These are phyloP conservation scores for Insectozyma bohioensis DNA, from an alignment of 1,139 yeast species.

Conservation along the genomic window DNA sequence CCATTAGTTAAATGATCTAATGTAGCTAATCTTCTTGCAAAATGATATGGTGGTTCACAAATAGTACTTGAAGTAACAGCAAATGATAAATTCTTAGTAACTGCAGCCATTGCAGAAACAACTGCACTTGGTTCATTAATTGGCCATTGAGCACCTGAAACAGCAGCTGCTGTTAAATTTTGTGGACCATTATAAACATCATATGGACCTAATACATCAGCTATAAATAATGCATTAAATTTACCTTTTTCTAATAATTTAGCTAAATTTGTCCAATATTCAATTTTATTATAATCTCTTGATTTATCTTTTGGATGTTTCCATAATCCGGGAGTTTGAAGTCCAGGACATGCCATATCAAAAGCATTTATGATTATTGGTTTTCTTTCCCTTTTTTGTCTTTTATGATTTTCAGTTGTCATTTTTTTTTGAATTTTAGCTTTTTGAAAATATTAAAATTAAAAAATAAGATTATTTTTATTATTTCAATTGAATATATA, in stretches of 20 bases:
- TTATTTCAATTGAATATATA: too few species aligned
- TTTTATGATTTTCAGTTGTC: too few species aligned
- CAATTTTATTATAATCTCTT: slow-evolving; percentile 32
- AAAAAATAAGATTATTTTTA: too few species aligned
- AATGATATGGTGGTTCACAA: slow-evolving; percentile 46
- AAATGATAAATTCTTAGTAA: slow-evolving; percentile 37
- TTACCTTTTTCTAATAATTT: slow-evolving; percentile 44
- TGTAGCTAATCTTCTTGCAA: slow-evolving; percentile 44
- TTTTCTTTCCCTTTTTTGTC: slow-evolving; percentile 17
- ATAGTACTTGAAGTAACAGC: slow-evolving; percentile 45
- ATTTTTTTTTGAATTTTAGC: too few species aligned
- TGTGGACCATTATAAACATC: slow-evolving; percentile 41
- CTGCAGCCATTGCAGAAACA: slow-evolving; percentile 41
- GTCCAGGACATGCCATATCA: slow-evolving; percentile 37
- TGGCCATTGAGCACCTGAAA: slow-evolving; percentile 43
- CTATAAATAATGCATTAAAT: slow-evolving; percentile 43
- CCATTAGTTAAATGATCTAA: slow-evolving; percentile 44
- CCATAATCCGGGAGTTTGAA: slow-evolving; percentile 41
- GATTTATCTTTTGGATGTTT: slow-evolving; percentile 41
- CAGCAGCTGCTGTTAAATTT: slow-evolving; percentile 34
- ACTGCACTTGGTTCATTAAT: slow-evolving; percentile 42
- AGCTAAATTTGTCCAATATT: slow-evolving; percentile 47
- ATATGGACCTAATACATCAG: slow-evolving; percentile 45
- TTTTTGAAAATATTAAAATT: too few species aligned
- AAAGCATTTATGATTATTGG: slow-evolving; percentile 38